Evolutionary conservation across 2,329 filamentous ascomycete species (phyloP).

Genomic region (Fusarium gaditjirri): DNA sequence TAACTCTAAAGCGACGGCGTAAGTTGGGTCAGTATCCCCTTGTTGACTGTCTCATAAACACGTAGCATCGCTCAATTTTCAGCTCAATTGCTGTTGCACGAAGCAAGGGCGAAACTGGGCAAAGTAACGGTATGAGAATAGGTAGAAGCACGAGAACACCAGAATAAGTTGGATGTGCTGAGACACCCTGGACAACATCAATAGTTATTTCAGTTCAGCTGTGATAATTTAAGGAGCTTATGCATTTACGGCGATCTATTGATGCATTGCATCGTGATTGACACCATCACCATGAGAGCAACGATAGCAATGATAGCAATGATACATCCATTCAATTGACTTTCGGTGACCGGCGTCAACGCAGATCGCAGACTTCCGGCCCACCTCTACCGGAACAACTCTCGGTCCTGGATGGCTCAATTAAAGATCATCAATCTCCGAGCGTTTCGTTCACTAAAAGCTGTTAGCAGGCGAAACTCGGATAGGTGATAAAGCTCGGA

Average conservation of each 20-base stretch:
- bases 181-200: background rate
- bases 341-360: background rate
- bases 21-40: background rate
- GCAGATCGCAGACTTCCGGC: background rate
- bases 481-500: conserved; percentile 18
- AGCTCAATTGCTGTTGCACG: background rate
- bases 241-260: background rate
- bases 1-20: background rate
- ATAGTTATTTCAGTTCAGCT: background rate
- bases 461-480: conserved; percentile 42
- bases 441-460: conserved; percentile 44
- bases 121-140: background rate
- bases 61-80: background rate
- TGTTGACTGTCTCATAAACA: background rate
- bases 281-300: background rate
- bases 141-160: background rate
- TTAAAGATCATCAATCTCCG: background rate
- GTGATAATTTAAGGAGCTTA: background rate
- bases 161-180: background rate
- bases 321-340: background rate
- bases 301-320: background rate
- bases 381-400: background rate
- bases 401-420: background rate
- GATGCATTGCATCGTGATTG: background rate
- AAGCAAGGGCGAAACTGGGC: background rate